Base-by-base conservation (phyloP, 1,139 yeast species). In the Kodamaea sp. region DNA sequence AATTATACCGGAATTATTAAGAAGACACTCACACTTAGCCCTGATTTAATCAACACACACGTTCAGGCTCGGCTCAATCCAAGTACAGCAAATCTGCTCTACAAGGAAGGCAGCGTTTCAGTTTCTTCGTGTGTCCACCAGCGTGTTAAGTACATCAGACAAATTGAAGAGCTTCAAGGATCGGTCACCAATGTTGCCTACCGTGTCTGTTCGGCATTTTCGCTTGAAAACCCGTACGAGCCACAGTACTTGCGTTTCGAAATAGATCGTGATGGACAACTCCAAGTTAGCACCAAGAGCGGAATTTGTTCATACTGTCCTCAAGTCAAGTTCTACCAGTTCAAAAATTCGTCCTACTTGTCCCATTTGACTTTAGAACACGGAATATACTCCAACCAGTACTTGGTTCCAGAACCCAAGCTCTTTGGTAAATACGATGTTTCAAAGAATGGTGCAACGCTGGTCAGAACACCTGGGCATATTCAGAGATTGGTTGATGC, bases 291-390 rank as follows among this genome's bases (percentile, higher is more conserved):
- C 22, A 48, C 55, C 29, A 55, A 55, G 31, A 52, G 65, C 28
- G 69, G 68, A 24, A 38, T 60, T 34, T 63, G 68, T 48, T 59
- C 66, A 0, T 63, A 59, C 35, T 63, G 68, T 35, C 50, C 50
- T 24, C 45, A 46, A 22, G 55, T 61, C 19, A 57, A 54, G 39
- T 62, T 63, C 35, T 46, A 59, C 15, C 62, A 66, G 1, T 58
- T 59, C 41, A 62, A 63, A 39, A 61, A 61, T 43, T 56, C 63
- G 2, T 55, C 59, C 22, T 63, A 61, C 41, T 52, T 63, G 5
- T 56, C 64, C 4, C 69, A 63, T 40, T 44, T 63, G 41, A 59
- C 66, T 3, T 51, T 62, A 32, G 64, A 59, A 40, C 69, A 63
- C 46, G 69, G 69, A 2, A 50, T 63, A 5, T 60, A 53, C 31